These are phyloP conservation scores for Hypoxylon fuscum DNA, from an alignment of 495 filamentous ascomycete genomes.

Conservation along the genomic window DNA sequence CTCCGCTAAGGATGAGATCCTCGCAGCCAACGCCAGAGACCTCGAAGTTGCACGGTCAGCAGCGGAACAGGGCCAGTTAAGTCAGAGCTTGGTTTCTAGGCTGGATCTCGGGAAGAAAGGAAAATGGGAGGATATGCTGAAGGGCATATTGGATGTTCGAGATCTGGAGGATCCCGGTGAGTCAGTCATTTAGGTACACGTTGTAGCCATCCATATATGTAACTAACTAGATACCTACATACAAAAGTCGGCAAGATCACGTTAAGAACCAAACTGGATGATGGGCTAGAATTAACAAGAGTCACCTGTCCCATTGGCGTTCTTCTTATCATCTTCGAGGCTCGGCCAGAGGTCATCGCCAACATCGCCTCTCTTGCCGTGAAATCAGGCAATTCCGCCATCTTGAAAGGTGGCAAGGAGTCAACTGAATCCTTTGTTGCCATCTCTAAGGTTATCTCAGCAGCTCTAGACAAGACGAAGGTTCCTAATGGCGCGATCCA, in stretches of 20 bases:
- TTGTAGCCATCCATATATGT: too few relatives aligned
- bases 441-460: conserved; percentile 85
- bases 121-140: conserved; percentile 98
- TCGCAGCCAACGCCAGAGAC: conserved; percentile 86
- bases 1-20: conserved; percentile 73
- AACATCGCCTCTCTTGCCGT: conserved; percentile 98
- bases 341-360: conserved; percentile 96
- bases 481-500: conserved; percentile 91
- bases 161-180: conserved; percentile 87
- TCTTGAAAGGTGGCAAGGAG: conserved; percentile 97
- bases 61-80: conserved; percentile 76
- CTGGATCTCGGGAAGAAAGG: conserved; percentile 84
- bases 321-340: conserved; percentile 96
- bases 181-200: conserved; percentile 36
- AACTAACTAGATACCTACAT: neutral
- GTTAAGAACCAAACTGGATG: conserved; percentile 85
- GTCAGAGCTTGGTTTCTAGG: conserved; percentile 86
- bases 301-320: conserved; percentile 95
- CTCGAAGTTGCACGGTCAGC: conserved; percentile 75
- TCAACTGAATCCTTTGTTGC: conserved; percentile 91
- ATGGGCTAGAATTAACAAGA: conserved; percentile 83
- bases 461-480: conserved; percentile 75
- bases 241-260: conserved; percentile 81
- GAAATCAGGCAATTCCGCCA: conserved; percentile 97
- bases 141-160: conserved; percentile 91